Evolutionary conservation across 768 basidiomycete species (phyloP).

Genomic region (Cubamyces sp.): DNA sequence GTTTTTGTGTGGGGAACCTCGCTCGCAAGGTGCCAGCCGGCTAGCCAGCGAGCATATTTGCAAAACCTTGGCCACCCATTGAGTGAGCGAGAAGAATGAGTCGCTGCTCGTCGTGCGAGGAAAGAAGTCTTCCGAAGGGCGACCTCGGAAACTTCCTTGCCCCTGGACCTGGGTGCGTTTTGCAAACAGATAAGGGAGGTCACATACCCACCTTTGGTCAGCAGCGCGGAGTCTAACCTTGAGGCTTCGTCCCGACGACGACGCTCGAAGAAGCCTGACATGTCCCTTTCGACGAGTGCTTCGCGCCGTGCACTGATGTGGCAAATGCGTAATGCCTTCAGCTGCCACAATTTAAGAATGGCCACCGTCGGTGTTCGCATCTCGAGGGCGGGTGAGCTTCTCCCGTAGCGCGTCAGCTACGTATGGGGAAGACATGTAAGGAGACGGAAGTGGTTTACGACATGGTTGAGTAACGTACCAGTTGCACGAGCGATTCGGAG

Average conservation of each 20-base stretch:
- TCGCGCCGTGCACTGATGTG: slow-evolving; percentile 1
- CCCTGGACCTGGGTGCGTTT: slow-evolving; percentile 15
- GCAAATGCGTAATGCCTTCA: neutral
- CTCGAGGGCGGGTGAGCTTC: slow-evolving; percentile 1
- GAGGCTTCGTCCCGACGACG: neutral
- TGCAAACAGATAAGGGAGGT: slow-evolving; percentile 4
- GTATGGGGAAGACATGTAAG: neutral
- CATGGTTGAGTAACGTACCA: slow-evolving; percentile 16
- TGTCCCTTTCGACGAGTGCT: neutral
- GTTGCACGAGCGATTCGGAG: neutral
- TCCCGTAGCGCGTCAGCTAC: neutral
- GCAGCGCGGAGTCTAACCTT: neutral
- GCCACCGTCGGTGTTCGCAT: neutral
- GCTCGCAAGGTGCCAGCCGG: slow-evolving; percentile 6
- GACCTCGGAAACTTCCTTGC: slow-evolving; percentile 13
- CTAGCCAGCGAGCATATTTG: neutral
- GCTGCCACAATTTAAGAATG: neutral
- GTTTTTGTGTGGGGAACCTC: neutral
- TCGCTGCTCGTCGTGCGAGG: slow-evolving; percentile 9
- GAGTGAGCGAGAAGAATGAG: neutral
- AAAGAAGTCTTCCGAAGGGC: neutral
- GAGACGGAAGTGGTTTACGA: slow-evolving; percentile 14
- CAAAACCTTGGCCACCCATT: neutral
- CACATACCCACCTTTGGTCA: neutral
- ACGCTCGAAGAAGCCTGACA: too few species aligned